phyloP scores from a whole-genome alignment of 768 basidiomycete genomes.

The Leccinum aurantiacum region DNA sequence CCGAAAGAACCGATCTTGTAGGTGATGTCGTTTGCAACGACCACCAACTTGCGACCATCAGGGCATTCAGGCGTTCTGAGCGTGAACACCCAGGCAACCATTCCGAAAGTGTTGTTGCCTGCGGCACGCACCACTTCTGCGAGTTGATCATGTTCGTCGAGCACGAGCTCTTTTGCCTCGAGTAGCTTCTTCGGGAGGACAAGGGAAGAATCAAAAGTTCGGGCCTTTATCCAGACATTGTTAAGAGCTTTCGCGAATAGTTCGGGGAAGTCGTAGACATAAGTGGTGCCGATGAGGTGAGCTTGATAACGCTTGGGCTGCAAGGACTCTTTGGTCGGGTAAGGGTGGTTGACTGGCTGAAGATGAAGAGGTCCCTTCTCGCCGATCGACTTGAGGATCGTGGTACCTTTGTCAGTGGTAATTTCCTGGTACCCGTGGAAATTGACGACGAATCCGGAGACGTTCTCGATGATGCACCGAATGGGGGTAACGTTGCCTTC shows the following conservation, averaged over 20 bases:
- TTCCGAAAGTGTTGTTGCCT: slow-evolving; percentile 93
- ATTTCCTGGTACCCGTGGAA: slow-evolving; percentile 99
- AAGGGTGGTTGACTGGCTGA: slow-evolving; percentile 89
- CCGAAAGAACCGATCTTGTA: slow-evolving; percentile 99
- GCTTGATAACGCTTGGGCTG: slow-evolving; percentile 99
- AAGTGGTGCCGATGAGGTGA: slow-evolving; percentile 96
- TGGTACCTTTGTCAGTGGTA: slow-evolving; percentile 90
- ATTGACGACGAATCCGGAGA: slow-evolving; percentile 98
- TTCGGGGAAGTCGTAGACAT: slow-evolving; percentile 99
- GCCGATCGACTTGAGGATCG: slow-evolving; percentile 96
- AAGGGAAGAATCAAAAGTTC: slow-evolving; percentile 61
- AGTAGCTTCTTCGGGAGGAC: slow-evolving; percentile 75
- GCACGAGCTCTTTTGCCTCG: slow-evolving; percentile 84
- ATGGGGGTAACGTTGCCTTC: slow-evolving; percentile 96
- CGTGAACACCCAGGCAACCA: slow-evolving; percentile 98
- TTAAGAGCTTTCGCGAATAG: slow-evolving; percentile 96
- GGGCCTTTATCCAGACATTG: slow-evolving; percentile 84
- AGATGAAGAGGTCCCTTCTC: slow-evolving; percentile 96
- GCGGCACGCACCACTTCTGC: slow-evolving; percentile 89
- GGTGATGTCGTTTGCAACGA: slow-evolving; percentile 97
- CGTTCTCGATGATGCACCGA: slow-evolving; percentile 97
- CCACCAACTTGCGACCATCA: slow-evolving; percentile 80
- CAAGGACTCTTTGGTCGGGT: slow-evolving; percentile 96
- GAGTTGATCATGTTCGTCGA: slow-evolving; percentile 91
- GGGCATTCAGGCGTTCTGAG: slow-evolving; percentile 92